A percentile compares a stretch with the other conserved stretches of the same genome.
These are phyloP conservation scores for Gloeopeniophorella convolvens DNA, from an alignment of 768 basidiomycete genomes.

Conservation along the genomic window DNA sequence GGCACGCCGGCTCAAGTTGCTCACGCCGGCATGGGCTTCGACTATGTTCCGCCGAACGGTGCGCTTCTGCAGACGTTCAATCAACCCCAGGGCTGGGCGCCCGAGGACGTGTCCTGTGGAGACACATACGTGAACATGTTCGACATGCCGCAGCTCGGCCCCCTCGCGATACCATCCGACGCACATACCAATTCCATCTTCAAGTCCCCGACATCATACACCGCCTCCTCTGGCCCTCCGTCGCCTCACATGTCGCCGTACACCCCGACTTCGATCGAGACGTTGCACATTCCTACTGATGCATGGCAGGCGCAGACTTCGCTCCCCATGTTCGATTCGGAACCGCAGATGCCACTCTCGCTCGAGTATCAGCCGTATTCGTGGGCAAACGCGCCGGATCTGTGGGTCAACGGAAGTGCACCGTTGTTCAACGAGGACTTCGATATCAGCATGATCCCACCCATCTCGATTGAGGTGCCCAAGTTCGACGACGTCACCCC, in stretches of 20 bases:
- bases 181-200: not conserved
- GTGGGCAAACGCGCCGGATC: constrained; percentile 25
- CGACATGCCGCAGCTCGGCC: constrained; percentile 6
- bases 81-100: constrained; percentile 18
- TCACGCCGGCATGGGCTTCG: constrained; percentile 39
- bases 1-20: constrained; percentile 29
- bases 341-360: constrained; percentile 19
- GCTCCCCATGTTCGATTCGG: constrained; percentile 23
- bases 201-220: constrained; percentile 12
- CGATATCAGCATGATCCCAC: constrained; percentile 57
- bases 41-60: constrained; percentile 42
- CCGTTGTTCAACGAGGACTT: constrained; percentile 56
- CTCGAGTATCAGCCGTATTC: constrained; percentile 28
- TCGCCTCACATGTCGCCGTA: constrained; percentile 16
- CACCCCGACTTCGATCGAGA: constrained; percentile 18
- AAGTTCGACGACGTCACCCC: constrained; percentile 31
- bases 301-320: constrained; percentile 19
- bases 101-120: constrained; percentile 3
- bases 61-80: constrained; percentile 13
- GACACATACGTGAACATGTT: constrained; percentile 11
- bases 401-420: constrained; percentile 33
- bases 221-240: constrained; percentile 16
- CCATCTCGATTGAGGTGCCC: constrained; percentile 52
- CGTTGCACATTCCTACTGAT: constrained; percentile 13
- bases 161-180: constrained; percentile 5